Evolutionary conservation across 352 stramenopile species (phyloP).

Genomic region (Pythium biforme): DNA sequence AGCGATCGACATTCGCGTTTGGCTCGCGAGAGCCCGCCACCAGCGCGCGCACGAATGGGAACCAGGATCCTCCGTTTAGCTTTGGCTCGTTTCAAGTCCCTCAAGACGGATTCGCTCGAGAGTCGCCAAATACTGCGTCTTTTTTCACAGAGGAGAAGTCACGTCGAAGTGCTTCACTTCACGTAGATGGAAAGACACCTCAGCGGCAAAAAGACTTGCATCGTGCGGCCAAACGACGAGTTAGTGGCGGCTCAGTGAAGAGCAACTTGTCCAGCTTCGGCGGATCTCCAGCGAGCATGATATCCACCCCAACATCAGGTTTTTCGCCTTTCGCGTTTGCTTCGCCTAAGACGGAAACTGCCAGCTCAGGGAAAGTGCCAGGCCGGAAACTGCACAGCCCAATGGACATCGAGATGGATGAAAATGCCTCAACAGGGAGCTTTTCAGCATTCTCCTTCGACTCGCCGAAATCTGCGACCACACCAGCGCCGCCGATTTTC

Average conservation of each 20-base stretch:
- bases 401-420: conserved; percentile 31
- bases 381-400: conserved; percentile 15
- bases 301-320: conserved; percentile 1
- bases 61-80: not conserved
- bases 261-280: conserved; percentile 3
- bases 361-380: not conserved
- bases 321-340: conserved; percentile 10
- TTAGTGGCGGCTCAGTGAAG: conserved; percentile 10
- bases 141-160: not conserved
- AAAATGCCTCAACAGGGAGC: not conserved
- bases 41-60: not conserved
- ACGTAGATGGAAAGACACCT: conserved; percentile 14
- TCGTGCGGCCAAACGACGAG: conserved; percentile 25
- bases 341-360: not conserved
- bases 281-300: not conserved
- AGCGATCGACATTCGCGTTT: conserved; percentile 11
- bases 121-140: not conserved
- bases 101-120: not conserved
- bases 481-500: not conserved
- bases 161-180: not conserved
- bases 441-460: conserved; percentile 11
- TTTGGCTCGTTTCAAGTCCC: conserved; percentile 14
- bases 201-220: conserved; percentile 29
- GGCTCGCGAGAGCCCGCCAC: not conserved
- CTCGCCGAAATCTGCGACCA: not conserved